Conservation (phyloP, 129 eudicot genomes). For the Rutidosis leptorrhynchoides region DNA sequence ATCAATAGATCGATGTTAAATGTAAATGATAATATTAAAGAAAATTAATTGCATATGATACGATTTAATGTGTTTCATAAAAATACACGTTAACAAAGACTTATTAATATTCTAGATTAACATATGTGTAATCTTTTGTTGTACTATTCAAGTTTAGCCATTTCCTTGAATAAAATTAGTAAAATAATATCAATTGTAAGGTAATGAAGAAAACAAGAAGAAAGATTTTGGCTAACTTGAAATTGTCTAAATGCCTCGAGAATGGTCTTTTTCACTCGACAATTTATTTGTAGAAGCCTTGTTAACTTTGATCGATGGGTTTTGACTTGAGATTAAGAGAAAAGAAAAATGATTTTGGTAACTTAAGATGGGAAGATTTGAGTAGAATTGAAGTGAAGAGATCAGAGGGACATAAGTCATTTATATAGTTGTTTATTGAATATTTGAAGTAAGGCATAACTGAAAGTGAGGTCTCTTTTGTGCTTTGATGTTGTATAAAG, state of each 20-base stretch:
- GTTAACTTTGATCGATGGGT: not conserved
- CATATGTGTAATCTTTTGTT: not conserved
- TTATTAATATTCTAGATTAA: not conserved
- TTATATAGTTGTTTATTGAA: not conserved
- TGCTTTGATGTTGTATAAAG: slow-evolving; percentile 28
- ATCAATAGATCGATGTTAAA: no score
- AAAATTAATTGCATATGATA: no score
- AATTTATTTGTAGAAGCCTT: not conserved
- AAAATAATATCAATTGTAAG: not conserved
- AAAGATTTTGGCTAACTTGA: slow-evolving; percentile 13
- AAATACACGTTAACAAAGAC: no score
- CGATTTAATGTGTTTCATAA: no score
- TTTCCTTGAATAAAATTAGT: not conserved
- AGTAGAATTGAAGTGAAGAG: slow-evolving; percentile 32
- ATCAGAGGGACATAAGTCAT: not conserved
- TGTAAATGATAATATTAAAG: no score
- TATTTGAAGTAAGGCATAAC: slow-evolving; percentile 36
- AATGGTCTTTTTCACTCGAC: not conserved
- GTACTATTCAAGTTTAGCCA: not conserved
- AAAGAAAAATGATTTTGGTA: not conserved
- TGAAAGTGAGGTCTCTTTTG: slow-evolving; percentile 18
- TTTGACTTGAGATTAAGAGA: not conserved
- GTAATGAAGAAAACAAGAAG: not conserved
- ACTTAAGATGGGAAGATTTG: slow-evolving; percentile 24
- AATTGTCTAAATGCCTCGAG: not conserved